phyloP scores from a whole-genome alignment of 2,329 filamentous ascomycete genomes.

The Fusarium penzigii region DNA sequence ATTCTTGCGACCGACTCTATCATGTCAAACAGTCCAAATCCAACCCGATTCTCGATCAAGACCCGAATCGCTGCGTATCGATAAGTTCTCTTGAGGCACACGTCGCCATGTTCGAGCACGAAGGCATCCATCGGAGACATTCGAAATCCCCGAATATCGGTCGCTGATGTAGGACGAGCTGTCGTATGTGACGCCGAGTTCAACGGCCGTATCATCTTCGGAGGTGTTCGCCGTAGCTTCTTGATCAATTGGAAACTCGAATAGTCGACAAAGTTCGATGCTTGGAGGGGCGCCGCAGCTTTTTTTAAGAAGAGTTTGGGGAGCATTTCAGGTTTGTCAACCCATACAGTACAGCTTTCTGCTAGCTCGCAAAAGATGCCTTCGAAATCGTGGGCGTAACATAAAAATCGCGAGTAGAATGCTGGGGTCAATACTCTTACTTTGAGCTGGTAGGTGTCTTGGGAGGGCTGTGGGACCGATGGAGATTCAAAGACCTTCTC shows the following conservation, averaged over 20 bases:
- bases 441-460: constrained; percentile 43
- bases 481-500: constrained; percentile 42
- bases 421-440: constrained; percentile 62
- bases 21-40: constrained; percentile 34
- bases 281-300: constrained; percentile 36
- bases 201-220: constrained; percentile 42
- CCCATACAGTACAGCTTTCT: constrained; percentile 59
- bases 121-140: constrained; percentile 55
- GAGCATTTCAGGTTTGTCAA: constrained; percentile 57
- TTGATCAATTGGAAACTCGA: constrained; percentile 46
- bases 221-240: constrained; percentile 43
- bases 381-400: constrained; percentile 63
- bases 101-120: constrained; percentile 38
- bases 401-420: constrained; percentile 67
- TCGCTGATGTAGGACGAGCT: constrained; percentile 6
- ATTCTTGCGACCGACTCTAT: constrained; percentile 36
- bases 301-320: constrained; percentile 46
- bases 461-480: constrained; percentile 16
- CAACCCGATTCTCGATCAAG: constrained; percentile 46
- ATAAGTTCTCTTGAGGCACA: constrained; percentile 36
- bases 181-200: constrained; percentile 36
- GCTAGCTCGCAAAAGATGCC: constrained; percentile 61
- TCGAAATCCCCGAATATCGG: constrained; percentile 49
- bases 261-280: constrained; percentile 40
- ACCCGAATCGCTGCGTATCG: constrained; percentile 39